Evolutionary conservation across 352 stramenopile species (phyloP), one percentile per base, ranked within the genome.

Genomic region (Phytophthora macrochlamydospora): DNA sequence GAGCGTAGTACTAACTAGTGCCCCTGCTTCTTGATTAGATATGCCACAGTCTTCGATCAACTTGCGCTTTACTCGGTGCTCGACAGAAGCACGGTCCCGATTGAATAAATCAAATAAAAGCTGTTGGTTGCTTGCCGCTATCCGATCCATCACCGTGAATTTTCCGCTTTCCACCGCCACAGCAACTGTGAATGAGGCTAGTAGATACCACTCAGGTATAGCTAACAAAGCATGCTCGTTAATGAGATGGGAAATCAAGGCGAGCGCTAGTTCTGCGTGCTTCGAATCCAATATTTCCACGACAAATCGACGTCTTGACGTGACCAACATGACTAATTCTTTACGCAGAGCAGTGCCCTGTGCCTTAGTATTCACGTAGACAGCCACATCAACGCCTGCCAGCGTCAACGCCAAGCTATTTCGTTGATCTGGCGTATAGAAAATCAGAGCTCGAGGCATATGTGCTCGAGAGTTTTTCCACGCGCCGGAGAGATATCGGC

Each of bases 221-320:
- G 69, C 78, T 1, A 90, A 56, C 42, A 89, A 37, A 12, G 78
- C 73, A 46, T 90, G 72, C 32, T 89, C 71, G 42, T 80, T 85
- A 40, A 91, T 79, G 7, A 86, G 30, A 7, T 75, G 65, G 2
- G 83, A 90, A 3, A 89, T 65, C 0, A 89, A 55, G 2, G 60
- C 37, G 2, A 89, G 45, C 2, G 81, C 62, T 3, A 33, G 7
- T 14, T 86, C 76, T 2, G 74, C 79, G 5, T 79, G 51, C 0
- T 51, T 40, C 0, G 70, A 12, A 2, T 75, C 49, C 1, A 79
- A 44, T 4, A 90, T 38, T 29, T 90, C 68, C 18, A 90, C 31
- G 0, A 79, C 65, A 53, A 91, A 81, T 5, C 48, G 58, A 38
- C 72, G 65, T 43, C 78, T 88, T 42, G 53, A 74, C 7, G 77